These are phyloP conservation scores for Xerocomus minutiporus DNA, from an alignment of 1,284 basidiomycete genomes.

Conservation along the genomic window DNA sequence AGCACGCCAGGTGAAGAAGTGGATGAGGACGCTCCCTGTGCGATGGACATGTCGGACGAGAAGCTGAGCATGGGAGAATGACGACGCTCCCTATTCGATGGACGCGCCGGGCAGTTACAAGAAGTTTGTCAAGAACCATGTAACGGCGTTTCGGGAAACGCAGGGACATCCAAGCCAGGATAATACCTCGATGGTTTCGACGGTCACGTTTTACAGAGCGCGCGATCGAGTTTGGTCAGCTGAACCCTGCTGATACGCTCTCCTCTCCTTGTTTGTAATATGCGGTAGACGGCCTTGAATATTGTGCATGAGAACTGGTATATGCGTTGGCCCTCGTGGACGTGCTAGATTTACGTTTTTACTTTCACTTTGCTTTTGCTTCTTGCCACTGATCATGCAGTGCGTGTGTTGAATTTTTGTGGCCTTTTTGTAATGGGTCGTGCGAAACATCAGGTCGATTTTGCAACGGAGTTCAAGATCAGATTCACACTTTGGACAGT, in stretches of 20 bases:
- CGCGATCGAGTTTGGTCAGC: constrained; percentile 23
- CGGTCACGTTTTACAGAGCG: constrained; percentile 26
- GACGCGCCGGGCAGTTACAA: neutral
- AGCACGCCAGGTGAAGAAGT: neutral
- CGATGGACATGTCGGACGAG: neutral
- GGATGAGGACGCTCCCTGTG: neutral
- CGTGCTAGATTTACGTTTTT: neutral
- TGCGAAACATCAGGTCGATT: too few relatives aligned
- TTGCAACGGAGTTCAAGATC: too few relatives aligned
- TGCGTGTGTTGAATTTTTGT: neutral
- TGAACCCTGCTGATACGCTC: constrained; percentile 1
- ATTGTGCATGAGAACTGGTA: neutral
- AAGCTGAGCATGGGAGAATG: neutral
- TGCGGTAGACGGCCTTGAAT: neutral
- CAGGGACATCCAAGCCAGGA: constrained; percentile 25
- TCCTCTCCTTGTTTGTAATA: neutral
- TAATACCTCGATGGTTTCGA: constrained; percentile 23
- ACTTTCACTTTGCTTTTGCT: neutral
- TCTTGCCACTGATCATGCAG: neutral
- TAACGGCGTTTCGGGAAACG: constrained; percentile 12
- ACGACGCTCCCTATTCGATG: neutral
- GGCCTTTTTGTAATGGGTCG: too few relatives aligned
- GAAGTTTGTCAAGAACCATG: constrained; percentile 12
- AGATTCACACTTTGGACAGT: too few relatives aligned
- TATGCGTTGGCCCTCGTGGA: neutral